Percentiles rank a stretch among this genome's conserved stretches.
phyloP scores from a whole-genome alignment of 768 basidiomycete species.

The Boletus subparvulus region DNA sequence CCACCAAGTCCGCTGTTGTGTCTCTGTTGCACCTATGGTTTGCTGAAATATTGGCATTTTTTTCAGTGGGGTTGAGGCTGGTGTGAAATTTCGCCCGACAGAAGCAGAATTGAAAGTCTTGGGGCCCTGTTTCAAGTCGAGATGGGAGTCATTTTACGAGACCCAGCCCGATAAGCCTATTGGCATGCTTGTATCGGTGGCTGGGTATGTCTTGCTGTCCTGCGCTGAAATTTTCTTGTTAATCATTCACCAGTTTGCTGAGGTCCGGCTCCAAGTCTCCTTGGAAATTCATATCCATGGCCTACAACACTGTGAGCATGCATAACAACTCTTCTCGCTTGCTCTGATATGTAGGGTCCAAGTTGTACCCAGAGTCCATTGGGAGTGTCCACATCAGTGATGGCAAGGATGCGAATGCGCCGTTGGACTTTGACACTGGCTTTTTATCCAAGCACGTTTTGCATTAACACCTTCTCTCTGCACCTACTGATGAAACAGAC shows the following conservation, averaged over 20 bases:
- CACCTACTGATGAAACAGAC: neutral
- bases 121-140: conserved; percentile 39
- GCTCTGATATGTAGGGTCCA: neutral
- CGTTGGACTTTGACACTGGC: conserved; percentile 45
- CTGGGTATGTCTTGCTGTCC: conserved; percentile 35
- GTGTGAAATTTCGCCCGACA: conserved; percentile 54
- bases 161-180: conserved; percentile 54
- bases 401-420: conserved; percentile 40
- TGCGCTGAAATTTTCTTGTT: neutral
- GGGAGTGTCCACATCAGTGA: conserved; percentile 51
- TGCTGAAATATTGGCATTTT: neutral
- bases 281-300: conserved; percentile 28
- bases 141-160: neutral
- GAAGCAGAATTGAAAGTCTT: conserved; percentile 48
- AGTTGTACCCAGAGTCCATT: conserved; percentile 45
- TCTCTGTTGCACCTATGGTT: neutral
- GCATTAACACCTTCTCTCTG: neutral
- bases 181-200: conserved; percentile 39
- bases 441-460: conserved; percentile 41
- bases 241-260: conserved; percentile 21
- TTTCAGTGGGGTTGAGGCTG: conserved; percentile 53
- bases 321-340: neutral
- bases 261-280: conserved; percentile 9
- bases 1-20: conserved; percentile 46
- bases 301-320: conserved; percentile 35